Evolutionary conservation across 345 rosid species (phyloP), one percentile per base, ranked within the genome.

Genomic region (Bruguiera parviflora): DNA sequence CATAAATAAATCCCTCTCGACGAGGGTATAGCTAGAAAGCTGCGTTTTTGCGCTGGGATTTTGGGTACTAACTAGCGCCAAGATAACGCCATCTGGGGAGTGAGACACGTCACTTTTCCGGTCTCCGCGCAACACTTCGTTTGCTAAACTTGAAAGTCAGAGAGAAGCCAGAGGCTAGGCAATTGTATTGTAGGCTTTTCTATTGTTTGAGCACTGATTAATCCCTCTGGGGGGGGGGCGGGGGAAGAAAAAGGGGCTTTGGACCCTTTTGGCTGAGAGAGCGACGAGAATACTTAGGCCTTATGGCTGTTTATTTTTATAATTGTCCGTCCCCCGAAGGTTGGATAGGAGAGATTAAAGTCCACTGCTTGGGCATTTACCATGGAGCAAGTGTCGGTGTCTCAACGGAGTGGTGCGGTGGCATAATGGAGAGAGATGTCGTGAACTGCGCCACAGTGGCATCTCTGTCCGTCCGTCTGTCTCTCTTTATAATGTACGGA

Each of bases 401-500:
- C 43, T 39, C 11, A 39, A 39, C 15, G 13, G 16, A 15, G 59
- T 3, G 33, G 37, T 15, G 52, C 1, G n/a, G 0, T 37, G 31
- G 10, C 6, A 18, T 22, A 6, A 18, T 55, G 27, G 3, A 0
- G 29, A 24, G 66, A 6, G 2, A 22, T 55, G 68, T 72, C 79
- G 80, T 68, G 78, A 73, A 71, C 51, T 63, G 64, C 77, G 80
- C 60, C 25, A 0, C 19, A 0, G 37, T 28, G 64, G 76, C 63
- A 28, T 20, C 24, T 49, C 4, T 43, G 18, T 3, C 49, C 3
- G 5, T 43, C 19, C 3, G 15, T 43, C 9, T 33, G 37, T 33
- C 0, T 33, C 10, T 33, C 37, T 33, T 8, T 8, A 1, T 39
- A 11, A 39, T 9, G 4, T 39, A 9, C 46, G 46, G 46, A 10